These are phyloP conservation scores for Cyberlindnera misumaiensis DNA, from an alignment of 805 yeast species.

Conservation along the genomic window DNA sequence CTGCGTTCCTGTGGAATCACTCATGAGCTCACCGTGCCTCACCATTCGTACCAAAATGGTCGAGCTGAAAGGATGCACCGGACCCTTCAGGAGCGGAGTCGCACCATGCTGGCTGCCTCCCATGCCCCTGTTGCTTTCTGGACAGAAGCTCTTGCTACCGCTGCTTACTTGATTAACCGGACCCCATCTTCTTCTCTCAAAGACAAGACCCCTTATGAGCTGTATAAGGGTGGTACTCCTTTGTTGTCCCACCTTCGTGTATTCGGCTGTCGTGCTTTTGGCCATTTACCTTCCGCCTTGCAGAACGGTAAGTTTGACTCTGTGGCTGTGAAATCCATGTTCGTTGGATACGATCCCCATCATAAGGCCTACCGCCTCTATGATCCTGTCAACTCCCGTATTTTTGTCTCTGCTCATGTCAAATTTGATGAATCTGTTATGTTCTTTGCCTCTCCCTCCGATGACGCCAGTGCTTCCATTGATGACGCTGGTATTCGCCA, in stretches of 20 bases:
- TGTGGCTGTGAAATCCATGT: neutral
- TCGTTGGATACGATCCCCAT: conserved; percentile 4
- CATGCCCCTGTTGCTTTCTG: neutral
- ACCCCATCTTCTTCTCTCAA: neutral
- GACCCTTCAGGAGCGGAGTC: neutral
- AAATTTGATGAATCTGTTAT: neutral
- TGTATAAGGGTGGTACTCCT: neutral
- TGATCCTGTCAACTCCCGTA: neutral
- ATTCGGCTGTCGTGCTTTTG: conserved; percentile 2
- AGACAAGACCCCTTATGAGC: conserved; percentile 1
- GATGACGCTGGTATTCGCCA: no score
- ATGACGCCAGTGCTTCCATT: no score
- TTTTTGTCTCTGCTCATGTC: neutral
- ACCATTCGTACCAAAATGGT: conserved; percentile 1
- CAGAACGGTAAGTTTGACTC: conserved; percentile 1
- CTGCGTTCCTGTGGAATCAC: neutral
- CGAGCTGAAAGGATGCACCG: neutral
- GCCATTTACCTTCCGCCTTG: neutral
- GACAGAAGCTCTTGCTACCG: neutral
- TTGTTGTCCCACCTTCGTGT: conserved; percentile 2
- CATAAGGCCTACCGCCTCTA: conserved; percentile 3
- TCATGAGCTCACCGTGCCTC: conserved; percentile 2
- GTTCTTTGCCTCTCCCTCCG: no score
- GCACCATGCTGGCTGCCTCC: neutral
- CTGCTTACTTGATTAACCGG: neutral